Conservation (phyloP, 257 asterid genomes). For the Rubia yunnanensis region DNA sequence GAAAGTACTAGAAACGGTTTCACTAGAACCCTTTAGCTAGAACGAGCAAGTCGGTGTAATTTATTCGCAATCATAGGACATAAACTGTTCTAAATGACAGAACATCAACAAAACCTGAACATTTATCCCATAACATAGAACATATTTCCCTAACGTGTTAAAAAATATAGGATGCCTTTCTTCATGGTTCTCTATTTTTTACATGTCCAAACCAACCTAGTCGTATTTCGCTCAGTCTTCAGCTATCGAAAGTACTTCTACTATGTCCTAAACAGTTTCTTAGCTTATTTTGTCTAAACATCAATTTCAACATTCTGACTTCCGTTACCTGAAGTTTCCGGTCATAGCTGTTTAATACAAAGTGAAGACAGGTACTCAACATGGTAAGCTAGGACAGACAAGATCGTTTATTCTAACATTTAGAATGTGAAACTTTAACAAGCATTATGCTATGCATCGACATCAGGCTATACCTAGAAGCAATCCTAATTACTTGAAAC, state of each 20-base stretch:
- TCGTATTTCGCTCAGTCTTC: not conserved
- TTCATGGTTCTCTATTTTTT: too few relatives aligned
- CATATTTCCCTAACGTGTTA: too few relatives aligned
- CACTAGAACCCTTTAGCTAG: too few relatives aligned
- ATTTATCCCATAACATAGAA: too few relatives aligned
- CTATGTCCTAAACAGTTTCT: not conserved
- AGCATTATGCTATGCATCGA: too few relatives aligned
- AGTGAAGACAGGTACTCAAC: not conserved
- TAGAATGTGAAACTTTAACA: not conserved
- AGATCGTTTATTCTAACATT: not conserved
- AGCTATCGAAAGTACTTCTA: too few relatives aligned
- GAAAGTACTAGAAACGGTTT: too few relatives aligned
- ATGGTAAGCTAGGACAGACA: conserved; percentile 4
- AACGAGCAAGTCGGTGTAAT: too few relatives aligned
- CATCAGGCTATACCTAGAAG: not conserved
- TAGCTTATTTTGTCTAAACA: not conserved
- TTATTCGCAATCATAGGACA: too few relatives aligned
- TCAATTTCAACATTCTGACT: not conserved
- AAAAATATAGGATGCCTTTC: too few relatives aligned
- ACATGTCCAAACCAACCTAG: not conserved
- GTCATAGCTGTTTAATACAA: not conserved
- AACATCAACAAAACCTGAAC: too few relatives aligned
- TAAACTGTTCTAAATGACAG: too few relatives aligned
- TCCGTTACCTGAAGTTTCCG: not conserved
- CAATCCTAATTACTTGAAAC: not conserved